Percentiles rank a stretch among this genome's conserved stretches.
Evolutionary conservation across 352 stramenopile species (phyloP).

Genomic region (Lagenidium sp.): DNA sequence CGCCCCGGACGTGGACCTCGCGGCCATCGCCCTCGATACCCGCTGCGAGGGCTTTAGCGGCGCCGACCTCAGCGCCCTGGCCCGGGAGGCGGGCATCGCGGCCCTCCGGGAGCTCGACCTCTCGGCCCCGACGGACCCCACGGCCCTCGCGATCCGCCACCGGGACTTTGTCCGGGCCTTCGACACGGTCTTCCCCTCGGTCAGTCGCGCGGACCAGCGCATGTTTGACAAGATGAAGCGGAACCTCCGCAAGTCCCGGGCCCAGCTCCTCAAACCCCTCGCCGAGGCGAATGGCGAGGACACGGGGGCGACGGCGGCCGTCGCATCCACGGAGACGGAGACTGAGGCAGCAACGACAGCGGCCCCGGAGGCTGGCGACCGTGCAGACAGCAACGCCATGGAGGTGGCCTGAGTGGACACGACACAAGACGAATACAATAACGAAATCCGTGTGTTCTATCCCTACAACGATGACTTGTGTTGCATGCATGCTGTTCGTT

Average conservation of each 20-base stretch:
- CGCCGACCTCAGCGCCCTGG: slow-evolving; percentile 95
- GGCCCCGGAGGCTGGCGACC: background rate
- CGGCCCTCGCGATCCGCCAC: slow-evolving; percentile 43
- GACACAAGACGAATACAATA: too few species aligned
- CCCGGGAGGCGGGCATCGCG: slow-evolving; percentile 95
- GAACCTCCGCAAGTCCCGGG: slow-evolving; percentile 64
- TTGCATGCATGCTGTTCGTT: background rate
- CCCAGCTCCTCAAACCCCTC: slow-evolving; percentile 3
- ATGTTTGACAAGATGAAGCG: slow-evolving; percentile 89
- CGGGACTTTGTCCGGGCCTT: slow-evolving; percentile 69
- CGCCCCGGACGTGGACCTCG: slow-evolving; percentile 76
- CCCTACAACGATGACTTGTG: slow-evolving; percentile 1
- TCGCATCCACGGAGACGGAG: background rate
- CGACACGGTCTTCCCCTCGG: slow-evolving; percentile 74
- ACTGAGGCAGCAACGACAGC: background rate
- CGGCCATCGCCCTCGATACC: slow-evolving; percentile 82
- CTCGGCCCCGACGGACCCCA: slow-evolving; percentile 15
- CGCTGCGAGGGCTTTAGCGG: slow-evolving; percentile 95
- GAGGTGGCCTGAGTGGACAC: slow-evolving; percentile 5
- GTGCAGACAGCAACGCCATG: slow-evolving; percentile 3
- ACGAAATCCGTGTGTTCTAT: background rate
- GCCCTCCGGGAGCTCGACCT: slow-evolving; percentile 80
- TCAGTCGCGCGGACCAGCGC: slow-evolving; percentile 74
- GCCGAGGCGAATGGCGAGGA: background rate
- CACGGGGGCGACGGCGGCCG: background rate